Evolutionary conservation across 768 basidiomycete genomes (phyloP), one percentile per base, ranked within the genome.

Genomic region (Tylopilus subfusipes): DNA sequence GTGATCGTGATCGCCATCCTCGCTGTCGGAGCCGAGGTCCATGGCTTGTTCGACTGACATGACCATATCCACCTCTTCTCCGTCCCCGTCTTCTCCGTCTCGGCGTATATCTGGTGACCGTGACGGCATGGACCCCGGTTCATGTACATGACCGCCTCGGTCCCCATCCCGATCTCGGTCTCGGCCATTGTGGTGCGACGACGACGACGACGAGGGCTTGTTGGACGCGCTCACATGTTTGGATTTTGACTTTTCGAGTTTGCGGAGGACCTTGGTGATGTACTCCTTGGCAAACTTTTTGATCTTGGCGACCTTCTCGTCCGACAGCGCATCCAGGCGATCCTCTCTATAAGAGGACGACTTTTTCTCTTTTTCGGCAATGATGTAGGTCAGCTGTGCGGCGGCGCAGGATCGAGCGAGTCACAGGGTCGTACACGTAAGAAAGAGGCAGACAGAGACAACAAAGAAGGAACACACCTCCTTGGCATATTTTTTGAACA

Each of bases 361-460:
- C 68, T 93, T 96, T 72, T 96, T 96, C 77, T 99, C 96, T 71
- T 97, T 97, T 48, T 94, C 89, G n/a, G 86, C 79, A 53, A 99
- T 88, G 48, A 91, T 68, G 54, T 88, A 80, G 0, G 93, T 93
- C 56, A 97, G 76, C 95, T 97, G 64, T 14, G 21, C 56, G 54
- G 21, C 56, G 54, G 29, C 51, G 39, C 24, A 30, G 25, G 49
- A 40, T 33, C 22, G 49, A 31, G 47, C 50, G 19, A 56, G 52
- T 50, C 34, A 24, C 36, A 40, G 19, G 21, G 9, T 27, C 18
- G 19, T 14, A 45, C n/a, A 42, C 55, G 42, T 52, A 48, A 64
- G 48, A 48, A 45, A 19, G 5, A 42, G 16, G 36, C 30, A 18
- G 10, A 29, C 14, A 4, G 8, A 50, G n/a, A 29, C 9, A 38